These are phyloP conservation scores for Lipomyces yamadae DNA, from an alignment of 805 yeast species.

Conservation along the genomic window DNA sequence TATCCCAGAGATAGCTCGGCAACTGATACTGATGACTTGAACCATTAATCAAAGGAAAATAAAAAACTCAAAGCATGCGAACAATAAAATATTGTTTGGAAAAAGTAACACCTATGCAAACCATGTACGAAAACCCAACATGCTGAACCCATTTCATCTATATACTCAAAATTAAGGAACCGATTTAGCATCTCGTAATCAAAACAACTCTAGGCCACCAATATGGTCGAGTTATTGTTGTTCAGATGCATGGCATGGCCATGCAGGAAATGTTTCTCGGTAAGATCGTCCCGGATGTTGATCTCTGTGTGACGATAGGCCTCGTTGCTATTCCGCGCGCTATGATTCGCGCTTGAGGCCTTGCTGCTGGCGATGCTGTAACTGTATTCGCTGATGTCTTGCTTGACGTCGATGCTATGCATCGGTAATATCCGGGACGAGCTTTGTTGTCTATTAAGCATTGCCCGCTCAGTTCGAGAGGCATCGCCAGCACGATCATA, in stretches of 20 bases:
- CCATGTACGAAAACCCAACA: constrained; percentile 2
- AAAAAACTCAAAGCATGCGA: neutral
- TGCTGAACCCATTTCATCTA: neutral
- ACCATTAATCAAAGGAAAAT: neutral
- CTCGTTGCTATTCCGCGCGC: constrained; percentile 18
- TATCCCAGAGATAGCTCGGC: neutral
- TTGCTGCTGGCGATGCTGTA: constrained; percentile 14
- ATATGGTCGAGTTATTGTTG: constrained; percentile 12
- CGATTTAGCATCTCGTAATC: neutral
- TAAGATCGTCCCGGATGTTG: constrained; percentile 10
- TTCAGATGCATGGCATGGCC: constrained; percentile 13
- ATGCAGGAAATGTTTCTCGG: constrained; percentile 17
- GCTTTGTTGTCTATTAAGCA: constrained; percentile 7
- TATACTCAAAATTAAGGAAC: neutral
- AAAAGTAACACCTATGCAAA: constrained; percentile 6
- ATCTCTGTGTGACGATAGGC: constrained; percentile 19
- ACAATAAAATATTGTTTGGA: neutral
- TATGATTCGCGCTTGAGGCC: neutral
- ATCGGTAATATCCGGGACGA: constrained; percentile 24
- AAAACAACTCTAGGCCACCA: constrained; percentile 14
- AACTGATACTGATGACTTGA: neutral
- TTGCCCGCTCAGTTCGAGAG: constrained; percentile 31
- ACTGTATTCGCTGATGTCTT: constrained; percentile 5
- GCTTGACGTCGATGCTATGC: constrained; percentile 23
- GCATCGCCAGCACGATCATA: constrained; percentile 51